Conservation (phyloP, 306 rosid genomes). For the Acmispon strigosus region DNA sequence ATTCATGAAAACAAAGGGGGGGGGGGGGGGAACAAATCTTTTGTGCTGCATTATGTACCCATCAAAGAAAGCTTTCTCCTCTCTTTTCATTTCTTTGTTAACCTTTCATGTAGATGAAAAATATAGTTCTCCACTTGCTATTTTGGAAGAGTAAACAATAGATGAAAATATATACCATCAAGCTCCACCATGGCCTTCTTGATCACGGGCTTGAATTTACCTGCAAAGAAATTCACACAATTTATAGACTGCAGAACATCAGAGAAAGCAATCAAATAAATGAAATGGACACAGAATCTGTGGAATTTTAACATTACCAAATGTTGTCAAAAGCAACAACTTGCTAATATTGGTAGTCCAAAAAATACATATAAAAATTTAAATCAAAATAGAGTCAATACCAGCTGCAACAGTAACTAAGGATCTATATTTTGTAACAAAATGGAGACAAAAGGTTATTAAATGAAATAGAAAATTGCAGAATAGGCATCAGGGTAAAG, state of each 20-base stretch:
- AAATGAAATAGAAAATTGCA: not conserved
- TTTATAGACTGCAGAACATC: slow-evolving; percentile 3
- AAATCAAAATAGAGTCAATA: slow-evolving; percentile 1
- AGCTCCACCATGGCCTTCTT: slow-evolving; percentile 99
- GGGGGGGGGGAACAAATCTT: not conserved
- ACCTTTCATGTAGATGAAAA: not conserved
- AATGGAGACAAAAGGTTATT: slow-evolving; percentile 4
- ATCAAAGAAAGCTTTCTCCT: not conserved
- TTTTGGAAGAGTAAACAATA: not conserved
- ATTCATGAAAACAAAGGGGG: not conserved
- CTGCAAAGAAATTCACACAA: slow-evolving; percentile 39
- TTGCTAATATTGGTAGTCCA: not conserved
- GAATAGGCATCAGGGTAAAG: not conserved
- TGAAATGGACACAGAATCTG: not conserved
- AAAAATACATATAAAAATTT: not conserved
- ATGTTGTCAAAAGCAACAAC: not conserved
- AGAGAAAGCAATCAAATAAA: slow-evolving; percentile 20
- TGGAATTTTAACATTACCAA: not conserved
- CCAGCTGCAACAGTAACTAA: not conserved
- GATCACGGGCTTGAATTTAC: slow-evolving; percentile 96
- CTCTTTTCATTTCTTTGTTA: not conserved
- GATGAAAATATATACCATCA: slow-evolving; percentile 58
- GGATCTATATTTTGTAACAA: not conserved
- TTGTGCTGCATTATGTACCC: not conserved
- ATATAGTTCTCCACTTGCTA: not conserved